phyloP scores from a whole-genome alignment of 805 yeast genomes.

The Candida loeiensis region DNA sequence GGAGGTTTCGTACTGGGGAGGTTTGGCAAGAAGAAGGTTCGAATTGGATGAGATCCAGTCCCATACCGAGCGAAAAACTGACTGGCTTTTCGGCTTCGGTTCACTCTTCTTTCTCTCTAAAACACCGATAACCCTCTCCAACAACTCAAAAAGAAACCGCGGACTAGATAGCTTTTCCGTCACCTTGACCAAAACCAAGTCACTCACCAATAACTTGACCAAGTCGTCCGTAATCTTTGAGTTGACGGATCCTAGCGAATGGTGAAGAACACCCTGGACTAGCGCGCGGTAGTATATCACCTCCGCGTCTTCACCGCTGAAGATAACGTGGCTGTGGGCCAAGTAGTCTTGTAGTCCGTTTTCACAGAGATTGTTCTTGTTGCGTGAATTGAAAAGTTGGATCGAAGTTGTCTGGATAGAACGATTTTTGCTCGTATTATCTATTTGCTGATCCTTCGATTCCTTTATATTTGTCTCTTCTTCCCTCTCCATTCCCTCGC shows the following conservation, averaged over 20 bases:
- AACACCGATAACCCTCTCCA: conserved; percentile 9
- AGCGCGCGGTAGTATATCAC: conserved; percentile 23
- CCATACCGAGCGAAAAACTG: background rate
- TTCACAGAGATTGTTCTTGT: conserved; percentile 1
- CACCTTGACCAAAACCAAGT: conserved; percentile 25
- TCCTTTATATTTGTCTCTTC: background rate
- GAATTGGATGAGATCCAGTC: background rate
- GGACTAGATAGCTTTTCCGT: conserved; percentile 25
- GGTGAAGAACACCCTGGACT: conserved; percentile 18
- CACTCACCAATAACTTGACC: conserved; percentile 23
- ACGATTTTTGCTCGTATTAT: too few species aligned
- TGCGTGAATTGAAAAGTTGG: background rate
- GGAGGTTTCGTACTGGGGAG: conserved; percentile 1
- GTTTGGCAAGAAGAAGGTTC: background rate
- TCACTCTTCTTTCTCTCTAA: conserved; percentile 7
- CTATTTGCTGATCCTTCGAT: background rate
- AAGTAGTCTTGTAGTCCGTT: conserved; percentile 5
- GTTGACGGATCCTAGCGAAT: conserved; percentile 18
- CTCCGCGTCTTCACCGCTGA: conserved; percentile 2
- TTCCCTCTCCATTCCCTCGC: background rate
- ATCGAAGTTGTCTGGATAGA: too few species aligned
- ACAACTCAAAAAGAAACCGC: conserved; percentile 20
- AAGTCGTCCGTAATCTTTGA: conserved; percentile 25
- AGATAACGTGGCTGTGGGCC: conserved; percentile 4
- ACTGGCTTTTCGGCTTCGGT: background rate